phyloP scores from a whole-genome alignment of 305 asterid species.

The Euphrasia arctica region DNA sequence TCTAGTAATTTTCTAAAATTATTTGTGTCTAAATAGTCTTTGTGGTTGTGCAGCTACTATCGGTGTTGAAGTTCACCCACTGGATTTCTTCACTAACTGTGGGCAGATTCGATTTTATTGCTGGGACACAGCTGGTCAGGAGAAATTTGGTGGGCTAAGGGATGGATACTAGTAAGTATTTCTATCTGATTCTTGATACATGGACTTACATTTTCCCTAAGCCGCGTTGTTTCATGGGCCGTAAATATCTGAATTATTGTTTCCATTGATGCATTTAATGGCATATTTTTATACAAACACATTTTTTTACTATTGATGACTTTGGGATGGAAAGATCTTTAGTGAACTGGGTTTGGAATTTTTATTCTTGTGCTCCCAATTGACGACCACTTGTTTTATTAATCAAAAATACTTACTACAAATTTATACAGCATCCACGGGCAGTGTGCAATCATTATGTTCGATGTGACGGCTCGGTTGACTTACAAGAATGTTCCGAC shows the following conservation, averaged over 20 bases:
- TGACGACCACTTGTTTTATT: neutral
- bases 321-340: no score
- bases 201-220: neutral
- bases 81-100: constrained; percentile 63
- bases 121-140: constrained; percentile 84
- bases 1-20: neutral
- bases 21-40: neutral
- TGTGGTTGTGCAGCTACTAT: constrained; percentile 46
- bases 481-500: constrained; percentile 80
- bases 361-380: no score
- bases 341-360: no score
- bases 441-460: constrained; percentile 86
- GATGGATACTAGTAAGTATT: constrained; percentile 73
- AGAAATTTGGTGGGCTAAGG: constrained; percentile 71
- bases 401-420: neutral
- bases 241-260: neutral
- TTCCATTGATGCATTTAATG: neutral
- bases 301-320: no score
- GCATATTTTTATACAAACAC: neutral
- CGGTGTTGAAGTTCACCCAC: constrained; percentile 75
- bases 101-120: constrained; percentile 69
- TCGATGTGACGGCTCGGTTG: constrained; percentile 75
- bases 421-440: constrained; percentile 69
- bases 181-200: neutral
- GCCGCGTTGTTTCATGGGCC: neutral